phyloP scores from a whole-genome alignment of 140 eudicot genomes.

The Bidens hawaiensis region DNA sequence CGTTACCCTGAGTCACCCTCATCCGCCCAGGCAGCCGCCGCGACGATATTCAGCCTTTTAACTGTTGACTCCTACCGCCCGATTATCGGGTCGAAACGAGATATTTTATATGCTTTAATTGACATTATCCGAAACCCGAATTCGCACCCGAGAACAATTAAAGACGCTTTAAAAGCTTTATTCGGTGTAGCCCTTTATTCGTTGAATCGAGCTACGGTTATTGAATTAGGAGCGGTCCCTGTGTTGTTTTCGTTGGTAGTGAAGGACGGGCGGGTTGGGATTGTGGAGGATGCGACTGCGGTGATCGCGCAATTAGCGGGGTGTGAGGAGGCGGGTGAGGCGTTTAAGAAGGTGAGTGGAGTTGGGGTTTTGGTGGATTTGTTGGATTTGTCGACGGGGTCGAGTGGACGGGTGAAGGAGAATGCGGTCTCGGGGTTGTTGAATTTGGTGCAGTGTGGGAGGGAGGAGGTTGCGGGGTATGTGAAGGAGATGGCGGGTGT shows the following conservation, averaged over 20 bases:
- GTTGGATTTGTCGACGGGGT: constrained; percentile 66
- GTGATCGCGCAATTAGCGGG: constrained; percentile 86
- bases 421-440: constrained; percentile 74
- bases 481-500: constrained; percentile 46
- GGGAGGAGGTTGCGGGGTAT: constrained; percentile 37
- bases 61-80: constrained; percentile 53
- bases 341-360: too few species aligned
- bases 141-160: constrained; percentile 54
- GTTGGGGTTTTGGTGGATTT: constrained; percentile 86
- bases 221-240: constrained; percentile 68
- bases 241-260: constrained; percentile 62
- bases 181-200: constrained; percentile 62
- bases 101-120: constrained; percentile 61
- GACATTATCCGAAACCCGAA: constrained; percentile 42
- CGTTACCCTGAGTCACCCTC: constrained; percentile 48
- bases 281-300: constrained; percentile 79
- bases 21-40: constrained; percentile 73
- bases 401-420: constrained; percentile 63
- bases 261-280: constrained; percentile 72
- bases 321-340: constrained; percentile 75
- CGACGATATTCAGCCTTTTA: constrained; percentile 57
- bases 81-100: constrained; percentile 75
- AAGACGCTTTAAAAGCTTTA: constrained; percentile 65
- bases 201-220: constrained; percentile 49
- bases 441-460: constrained; percentile 72